Evolutionary conservation across 805 yeast genomes (phyloP).

Genomic region (Geotrichum ghanense): DNA sequence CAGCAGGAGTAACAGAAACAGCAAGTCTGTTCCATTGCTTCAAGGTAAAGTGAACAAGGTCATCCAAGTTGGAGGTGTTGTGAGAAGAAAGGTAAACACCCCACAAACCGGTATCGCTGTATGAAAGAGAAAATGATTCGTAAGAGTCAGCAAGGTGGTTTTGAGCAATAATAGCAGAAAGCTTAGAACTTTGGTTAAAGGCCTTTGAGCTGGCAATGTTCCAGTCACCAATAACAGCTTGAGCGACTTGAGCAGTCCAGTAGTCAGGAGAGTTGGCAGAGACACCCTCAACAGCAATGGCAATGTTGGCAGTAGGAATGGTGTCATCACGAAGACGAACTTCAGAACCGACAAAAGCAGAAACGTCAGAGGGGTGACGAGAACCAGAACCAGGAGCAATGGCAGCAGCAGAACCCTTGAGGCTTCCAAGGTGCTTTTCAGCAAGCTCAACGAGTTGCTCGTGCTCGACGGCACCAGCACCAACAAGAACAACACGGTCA

Average conservation of each 20-base stretch:
- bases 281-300: slow-evolving; percentile 91
- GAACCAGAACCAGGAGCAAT: slow-evolving; percentile 56
- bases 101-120: slow-evolving; percentile 96
- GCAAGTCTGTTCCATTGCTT: slow-evolving; percentile 85
- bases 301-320: slow-evolving; percentile 82
- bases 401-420: slow-evolving; percentile 38
- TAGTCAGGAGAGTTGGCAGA: slow-evolving; percentile 95
- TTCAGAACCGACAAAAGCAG: slow-evolving; percentile 78
- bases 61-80: slow-evolving; percentile 51
- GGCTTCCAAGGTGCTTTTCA: slow-evolving; percentile 47
- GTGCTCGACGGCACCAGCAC: slow-evolving; percentile 87
- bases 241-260: slow-evolving; percentile 89
- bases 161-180: slow-evolving; percentile 54
- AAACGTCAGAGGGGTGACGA: slow-evolving; percentile 53
- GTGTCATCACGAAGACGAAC: slow-evolving; percentile 72
- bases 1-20: slow-evolving; percentile 66
- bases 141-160: slow-evolving; percentile 77
- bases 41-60: slow-evolving; percentile 61
- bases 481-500: slow-evolving; percentile 94
- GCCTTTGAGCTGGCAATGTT: slow-evolving; percentile 85
- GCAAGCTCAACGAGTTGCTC: slow-evolving; percentile 71
- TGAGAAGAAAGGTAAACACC: slow-evolving; percentile 90
- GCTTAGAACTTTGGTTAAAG: slow-evolving; percentile 72
- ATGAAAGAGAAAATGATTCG: slow-evolving; percentile 93
- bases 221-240: slow-evolving; percentile 96